Conservation (phyloP, 352 stramenopile species). For the Globisporangium recalcitrans region DNA sequence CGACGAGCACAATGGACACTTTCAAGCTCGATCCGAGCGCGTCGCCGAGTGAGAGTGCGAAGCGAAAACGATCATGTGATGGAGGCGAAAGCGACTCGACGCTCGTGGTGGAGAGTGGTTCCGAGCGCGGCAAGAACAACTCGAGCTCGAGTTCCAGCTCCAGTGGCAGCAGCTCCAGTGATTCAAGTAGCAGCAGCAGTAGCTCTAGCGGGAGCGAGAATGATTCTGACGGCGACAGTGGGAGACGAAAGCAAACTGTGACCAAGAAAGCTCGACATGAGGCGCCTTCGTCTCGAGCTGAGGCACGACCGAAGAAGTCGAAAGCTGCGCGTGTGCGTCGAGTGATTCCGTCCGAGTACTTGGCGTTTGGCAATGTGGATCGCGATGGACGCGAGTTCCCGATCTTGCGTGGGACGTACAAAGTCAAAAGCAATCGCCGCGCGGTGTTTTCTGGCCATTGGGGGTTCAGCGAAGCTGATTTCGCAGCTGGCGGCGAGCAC, state of each 20-base stretch:
- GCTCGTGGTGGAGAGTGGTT: conserved; percentile 18
- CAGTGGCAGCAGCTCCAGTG: conserved; percentile 12
- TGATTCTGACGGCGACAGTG: conserved; percentile 15
- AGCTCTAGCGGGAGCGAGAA: conserved; percentile 15
- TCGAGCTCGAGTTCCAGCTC: conserved; percentile 18
- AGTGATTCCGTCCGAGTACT: conserved; percentile 31
- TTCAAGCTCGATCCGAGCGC: neutral
- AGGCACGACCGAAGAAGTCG: neutral
- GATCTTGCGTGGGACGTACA: conserved; percentile 54
- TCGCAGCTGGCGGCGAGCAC: conserved; percentile 21
- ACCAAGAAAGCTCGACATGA: conserved; percentile 16
- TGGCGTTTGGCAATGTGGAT: conserved; percentile 37
- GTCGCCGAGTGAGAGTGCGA: neutral
- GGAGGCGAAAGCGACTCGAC: conserved; percentile 26
- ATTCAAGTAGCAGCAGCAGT: conserved; percentile 14
- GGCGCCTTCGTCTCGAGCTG: neutral
- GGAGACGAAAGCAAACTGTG: conserved; percentile 5
- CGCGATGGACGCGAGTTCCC: conserved; percentile 37
- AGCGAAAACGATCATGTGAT: conserved; percentile 13
- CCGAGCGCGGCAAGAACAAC: conserved; percentile 13
- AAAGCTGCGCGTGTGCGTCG: conserved; percentile 20
- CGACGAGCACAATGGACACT: neutral
- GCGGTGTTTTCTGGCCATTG: conserved; percentile 50
- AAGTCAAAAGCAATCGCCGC: conserved; percentile 32
- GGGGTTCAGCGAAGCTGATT: conserved; percentile 63